Evolutionary conservation across 78 protist species (phyloP).

Genomic region (Monocercomonoides exilis): DNA sequence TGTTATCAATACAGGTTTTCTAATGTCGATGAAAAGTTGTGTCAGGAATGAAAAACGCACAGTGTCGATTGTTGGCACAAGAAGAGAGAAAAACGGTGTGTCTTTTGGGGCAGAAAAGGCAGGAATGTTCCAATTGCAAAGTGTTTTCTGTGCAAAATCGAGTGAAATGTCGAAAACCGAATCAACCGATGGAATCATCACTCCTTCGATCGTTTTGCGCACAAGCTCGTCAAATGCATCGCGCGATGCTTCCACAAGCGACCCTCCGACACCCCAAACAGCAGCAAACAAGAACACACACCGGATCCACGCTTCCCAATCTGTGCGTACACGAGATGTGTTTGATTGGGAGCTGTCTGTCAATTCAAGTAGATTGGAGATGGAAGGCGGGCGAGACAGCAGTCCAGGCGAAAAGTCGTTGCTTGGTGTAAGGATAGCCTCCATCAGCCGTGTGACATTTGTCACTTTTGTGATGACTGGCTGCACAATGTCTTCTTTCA

Average conservation of each 20-base stretch:
- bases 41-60: not conserved
- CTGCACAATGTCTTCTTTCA: not conserved
- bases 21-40: not conserved
- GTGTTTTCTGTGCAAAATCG: not conserved
- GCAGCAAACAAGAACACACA: conserved; percentile 27
- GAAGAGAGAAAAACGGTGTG: conserved; percentile 10
- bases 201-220: conserved; percentile 11
- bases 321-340: not conserved
- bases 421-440: not conserved
- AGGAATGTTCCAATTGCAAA: not conserved
- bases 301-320: not conserved
- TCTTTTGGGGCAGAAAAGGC: not conserved
- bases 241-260: conserved; percentile 6
- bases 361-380: not conserved
- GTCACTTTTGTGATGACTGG: not conserved
- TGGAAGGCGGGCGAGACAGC: not conserved
- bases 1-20: not conserved
- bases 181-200: not conserved
- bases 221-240: conserved; percentile 27
- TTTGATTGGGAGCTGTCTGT: not conserved
- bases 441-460: not conserved
- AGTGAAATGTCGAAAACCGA: not conserved
- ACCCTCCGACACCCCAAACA: conserved; percentile 62
- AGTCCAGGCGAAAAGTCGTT: not conserved
- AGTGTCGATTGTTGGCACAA: conserved; percentile 44